Evolutionary conservation across 169 alveolate species (phyloP), one percentile per base, ranked within the genome.

Genomic region (Plasmodium cynomolgi): DNA sequence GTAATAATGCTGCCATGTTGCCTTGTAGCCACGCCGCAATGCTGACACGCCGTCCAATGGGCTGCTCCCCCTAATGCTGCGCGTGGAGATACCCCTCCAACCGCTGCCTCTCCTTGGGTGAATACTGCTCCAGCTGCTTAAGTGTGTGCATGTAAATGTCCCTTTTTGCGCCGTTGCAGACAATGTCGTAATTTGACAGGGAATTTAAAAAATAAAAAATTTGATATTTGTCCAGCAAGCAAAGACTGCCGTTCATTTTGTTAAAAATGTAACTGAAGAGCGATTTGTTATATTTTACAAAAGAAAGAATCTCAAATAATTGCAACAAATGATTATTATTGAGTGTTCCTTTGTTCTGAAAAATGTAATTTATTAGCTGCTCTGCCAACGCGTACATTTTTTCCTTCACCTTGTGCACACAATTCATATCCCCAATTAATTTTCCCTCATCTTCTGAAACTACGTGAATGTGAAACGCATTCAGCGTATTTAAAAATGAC

Each of bases 351-450:
- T 68, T 91, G 75, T 91, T 91, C 17, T 71, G 31, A 13, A 41
- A 71, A 44, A 91, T 81, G 84, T 91, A 81, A 91, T 91, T 91
- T 81, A 91, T 91, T 81, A 91, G 73, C 58, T 91, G 95, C 77
- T 91, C 95, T 47, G 39, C 33, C 39, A 82, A 31, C 23, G 75
- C 34, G 77, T 91, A 91, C 56, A 91, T 91, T 82, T 91, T 91
- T 31, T 91, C 95, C 83, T 91, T 81, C 41, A 91, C 50, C 2
- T 39, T 23, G 39, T 41, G 20, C 23, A 86, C 33, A 56, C 34
- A 33, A 20, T 15, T n/a, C 11, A 50, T 86, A 31, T 75, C 79
- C 3, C 29, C 56, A 86, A 26, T 54, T 54, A 58, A 29, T 79
- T 62, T 29, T 8, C 56, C 73, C 44, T 23, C 8, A 3, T 62